These are phyloP conservation scores for Globisporangium recalcitrans DNA, from an alignment of 352 stramenopile genomes.

Conservation along the genomic window DNA sequence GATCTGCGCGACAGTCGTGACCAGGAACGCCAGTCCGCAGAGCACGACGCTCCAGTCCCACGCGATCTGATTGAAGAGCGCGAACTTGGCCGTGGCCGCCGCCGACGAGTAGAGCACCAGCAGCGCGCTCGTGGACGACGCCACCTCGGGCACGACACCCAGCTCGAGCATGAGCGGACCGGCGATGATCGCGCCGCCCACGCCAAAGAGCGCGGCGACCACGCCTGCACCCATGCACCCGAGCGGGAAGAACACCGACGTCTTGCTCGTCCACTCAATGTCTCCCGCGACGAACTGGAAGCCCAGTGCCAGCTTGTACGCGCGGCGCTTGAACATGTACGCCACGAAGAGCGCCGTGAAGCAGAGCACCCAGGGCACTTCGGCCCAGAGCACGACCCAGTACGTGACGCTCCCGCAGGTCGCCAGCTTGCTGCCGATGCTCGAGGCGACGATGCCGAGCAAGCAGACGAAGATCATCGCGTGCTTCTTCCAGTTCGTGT, in stretches of 20 bases:
- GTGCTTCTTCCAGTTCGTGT: conserved; percentile 37
- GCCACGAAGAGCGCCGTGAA: conserved; percentile 32
- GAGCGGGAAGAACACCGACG: conserved; percentile 33
- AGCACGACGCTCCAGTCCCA: conserved; percentile 43
- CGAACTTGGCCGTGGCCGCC: conserved; percentile 43
- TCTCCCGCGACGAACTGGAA: conserved; percentile 38
- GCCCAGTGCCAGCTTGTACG: conserved; percentile 34
- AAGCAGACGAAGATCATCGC: conserved; percentile 38
- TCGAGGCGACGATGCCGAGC: conserved; percentile 26
- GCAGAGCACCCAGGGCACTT: conserved; percentile 45
- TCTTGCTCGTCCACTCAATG: conserved; percentile 37
- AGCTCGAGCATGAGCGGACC: conserved; percentile 57
- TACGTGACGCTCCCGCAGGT: conserved; percentile 18
- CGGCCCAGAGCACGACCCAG: conserved; percentile 31
- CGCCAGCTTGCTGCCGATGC: conserved; percentile 19
- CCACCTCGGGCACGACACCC: conserved; percentile 47
- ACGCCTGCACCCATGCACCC: conserved; percentile 31
- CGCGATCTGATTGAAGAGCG: conserved; percentile 42
- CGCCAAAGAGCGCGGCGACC: conserved; percentile 42
- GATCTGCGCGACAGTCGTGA: conserved; percentile 42
- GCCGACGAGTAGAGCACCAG: conserved; percentile 53
- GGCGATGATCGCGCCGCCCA: conserved; percentile 50
- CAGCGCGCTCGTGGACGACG: conserved; percentile 37
- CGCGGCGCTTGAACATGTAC: conserved; percentile 30
- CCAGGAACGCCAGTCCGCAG: conserved; percentile 36